Conservation (phyloP, 2,329 filamentous ascomycete species). For the Zasmidium angulare region DNA sequence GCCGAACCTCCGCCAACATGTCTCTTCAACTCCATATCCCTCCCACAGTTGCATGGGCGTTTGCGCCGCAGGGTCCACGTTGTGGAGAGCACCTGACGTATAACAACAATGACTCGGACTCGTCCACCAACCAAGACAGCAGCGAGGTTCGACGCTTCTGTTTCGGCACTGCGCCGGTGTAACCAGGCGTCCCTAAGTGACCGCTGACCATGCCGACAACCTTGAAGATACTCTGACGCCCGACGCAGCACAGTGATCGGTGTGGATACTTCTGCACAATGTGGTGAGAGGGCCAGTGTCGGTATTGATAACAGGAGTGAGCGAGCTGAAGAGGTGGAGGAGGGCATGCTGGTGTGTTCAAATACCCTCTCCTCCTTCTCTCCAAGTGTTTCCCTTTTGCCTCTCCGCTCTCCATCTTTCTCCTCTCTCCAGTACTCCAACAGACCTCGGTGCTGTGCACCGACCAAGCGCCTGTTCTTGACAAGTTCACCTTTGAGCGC, state of each 20-base stretch:
- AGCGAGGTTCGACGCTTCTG: neutral
- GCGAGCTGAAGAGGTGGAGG: neutral
- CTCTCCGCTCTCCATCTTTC: conserved; percentile 9
- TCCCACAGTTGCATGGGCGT: neutral
- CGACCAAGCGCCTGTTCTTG: neutral
- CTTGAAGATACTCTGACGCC: too few species aligned
- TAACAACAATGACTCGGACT: neutral
- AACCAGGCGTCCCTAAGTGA: neutral
- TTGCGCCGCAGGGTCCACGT: neutral
- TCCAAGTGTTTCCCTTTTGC: neutral
- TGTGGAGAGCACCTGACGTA: neutral
- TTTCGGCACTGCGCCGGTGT: neutral
- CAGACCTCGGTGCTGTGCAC: conserved; percentile 10
- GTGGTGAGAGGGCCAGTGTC: neutral
- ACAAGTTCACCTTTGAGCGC: neutral
- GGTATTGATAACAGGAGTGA: neutral
- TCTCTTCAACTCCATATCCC: neutral
- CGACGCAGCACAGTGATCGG: neutral
- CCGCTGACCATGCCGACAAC: neutral
- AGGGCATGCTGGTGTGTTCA: neutral
- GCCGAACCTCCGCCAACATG: neutral
- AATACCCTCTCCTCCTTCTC: too few species aligned
- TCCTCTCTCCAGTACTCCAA: conserved; percentile 4
- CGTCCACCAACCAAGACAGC: neutral
- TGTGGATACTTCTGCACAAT: neutral